phyloP scores from a whole-genome alignment of 768 basidiomycete genomes.

The Kwoniella shandongensis region DNA sequence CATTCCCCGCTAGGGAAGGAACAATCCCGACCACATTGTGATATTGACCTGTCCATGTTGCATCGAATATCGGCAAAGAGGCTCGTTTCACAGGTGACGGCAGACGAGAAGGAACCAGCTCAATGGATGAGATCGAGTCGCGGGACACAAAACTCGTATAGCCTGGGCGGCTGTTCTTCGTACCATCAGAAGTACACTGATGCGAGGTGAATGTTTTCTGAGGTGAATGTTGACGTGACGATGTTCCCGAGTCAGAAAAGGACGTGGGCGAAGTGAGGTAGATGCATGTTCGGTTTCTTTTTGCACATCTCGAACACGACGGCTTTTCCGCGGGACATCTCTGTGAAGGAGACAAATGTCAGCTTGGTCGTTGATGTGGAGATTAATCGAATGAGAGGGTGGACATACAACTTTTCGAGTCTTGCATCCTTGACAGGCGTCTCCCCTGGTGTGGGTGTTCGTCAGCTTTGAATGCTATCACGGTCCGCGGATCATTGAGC shows the following conservation, averaged over 20 bases:
- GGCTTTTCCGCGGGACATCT: constrained; percentile 19
- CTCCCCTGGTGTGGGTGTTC: constrained; percentile 2
- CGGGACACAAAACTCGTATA: too few relatives aligned
- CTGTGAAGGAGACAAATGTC: neutral
- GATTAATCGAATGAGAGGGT: neutral
- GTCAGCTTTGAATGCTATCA: too few relatives aligned
- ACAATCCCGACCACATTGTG: constrained; percentile 7
- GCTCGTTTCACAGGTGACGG: neutral
- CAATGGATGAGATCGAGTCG: too few relatives aligned
- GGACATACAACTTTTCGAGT: constrained; percentile 14
- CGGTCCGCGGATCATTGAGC: neutral
- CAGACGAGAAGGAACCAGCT: too few relatives aligned
- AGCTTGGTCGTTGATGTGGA: neutral
- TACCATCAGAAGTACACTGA: too few relatives aligned
- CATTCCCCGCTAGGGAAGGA: constrained; percentile 4
- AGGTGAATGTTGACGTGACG: too few relatives aligned
- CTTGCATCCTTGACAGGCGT: constrained; percentile 21
- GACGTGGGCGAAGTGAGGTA: constrained; percentile 1
- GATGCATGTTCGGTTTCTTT: constrained; percentile 9
- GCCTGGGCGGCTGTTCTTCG: too few relatives aligned
- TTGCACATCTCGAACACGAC: constrained; percentile 11
- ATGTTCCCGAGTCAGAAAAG: too few relatives aligned
- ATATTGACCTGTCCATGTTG: neutral
- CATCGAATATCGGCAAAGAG: neutral
- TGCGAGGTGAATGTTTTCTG: too few relatives aligned